Evolutionary conservation across 1,284 basidiomycete genomes (phyloP).

Genomic region (Trametes polyzona): DNA sequence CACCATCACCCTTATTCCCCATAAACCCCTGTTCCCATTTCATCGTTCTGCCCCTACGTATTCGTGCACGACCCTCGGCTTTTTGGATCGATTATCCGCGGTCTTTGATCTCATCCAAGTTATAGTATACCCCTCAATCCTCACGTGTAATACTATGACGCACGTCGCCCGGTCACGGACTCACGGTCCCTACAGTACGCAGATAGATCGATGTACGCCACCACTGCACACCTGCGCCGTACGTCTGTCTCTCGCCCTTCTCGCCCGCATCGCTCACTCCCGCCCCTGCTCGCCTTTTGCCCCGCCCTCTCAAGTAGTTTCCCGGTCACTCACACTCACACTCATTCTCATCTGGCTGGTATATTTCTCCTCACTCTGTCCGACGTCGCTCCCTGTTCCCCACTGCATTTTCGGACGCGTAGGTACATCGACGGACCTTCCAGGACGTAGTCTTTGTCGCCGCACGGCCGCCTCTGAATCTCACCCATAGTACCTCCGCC

Average conservation of each 20-base stretch:
- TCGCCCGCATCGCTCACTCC: conserved; percentile 26
- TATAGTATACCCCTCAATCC: conserved; percentile 43
- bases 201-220: conserved; percentile 36
- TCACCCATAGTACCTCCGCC: conserved; percentile 17
- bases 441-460: conserved; percentile 20
- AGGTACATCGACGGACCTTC: conserved; percentile 26
- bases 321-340: conserved; percentile 16
- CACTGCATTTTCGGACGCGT: conserved; percentile 11
- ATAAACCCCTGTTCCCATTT: conserved; percentile 14
- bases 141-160: conserved; percentile 44
- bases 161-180: conserved; percentile 37
- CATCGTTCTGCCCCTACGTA: conserved; percentile 17
- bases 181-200: conserved; percentile 35
- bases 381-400: not conserved
- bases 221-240: too few species aligned
- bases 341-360: too few species aligned
- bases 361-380: too few species aligned
- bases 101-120: conserved; percentile 38
- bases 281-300: conserved; percentile 26
- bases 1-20: conserved; percentile 16
- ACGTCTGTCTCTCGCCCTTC: conserved; percentile 29
- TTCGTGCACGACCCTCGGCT: conserved; percentile 31
- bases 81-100: conserved; percentile 39
- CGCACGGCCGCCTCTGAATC: conserved; percentile 20
- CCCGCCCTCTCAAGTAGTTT: conserved; percentile 7